phyloP scores from a whole-genome alignment of 1,284 basidiomycete species.

The Trametes pubescens region DNA sequence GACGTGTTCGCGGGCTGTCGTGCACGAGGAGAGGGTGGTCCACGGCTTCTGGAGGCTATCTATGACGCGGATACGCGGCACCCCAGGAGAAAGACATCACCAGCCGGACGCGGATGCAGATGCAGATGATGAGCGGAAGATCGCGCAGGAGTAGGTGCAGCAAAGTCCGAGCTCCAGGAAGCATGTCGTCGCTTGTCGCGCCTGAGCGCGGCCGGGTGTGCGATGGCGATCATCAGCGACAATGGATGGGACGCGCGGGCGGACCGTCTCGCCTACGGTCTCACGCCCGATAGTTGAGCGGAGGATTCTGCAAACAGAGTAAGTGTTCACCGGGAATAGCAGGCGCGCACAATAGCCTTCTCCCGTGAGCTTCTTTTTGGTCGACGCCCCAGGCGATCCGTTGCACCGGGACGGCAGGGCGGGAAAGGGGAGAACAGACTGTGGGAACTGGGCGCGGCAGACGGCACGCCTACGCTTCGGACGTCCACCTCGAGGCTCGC shows the following conservation, averaged over 20 bases:
- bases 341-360: conserved; percentile 9
- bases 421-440: background rate
- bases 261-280: conserved; percentile 4
- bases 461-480: conserved; percentile 10
- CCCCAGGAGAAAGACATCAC: conserved; percentile 3
- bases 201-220: background rate
- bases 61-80: conserved; percentile 4
- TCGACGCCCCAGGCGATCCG: background rate
- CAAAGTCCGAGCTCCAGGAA: conserved; percentile 8
- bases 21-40: background rate
- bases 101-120: background rate
- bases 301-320: conserved; percentile 12
- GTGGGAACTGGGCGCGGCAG: conserved; percentile 12
- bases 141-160: background rate
- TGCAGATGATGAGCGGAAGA: conserved; percentile 5
- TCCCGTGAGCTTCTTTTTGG: conserved; percentile 17
- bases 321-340: conserved; percentile 18
- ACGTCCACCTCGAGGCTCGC: conserved; percentile 21
- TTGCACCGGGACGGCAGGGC: conserved; percentile 1
- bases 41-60: conserved; percentile 7
- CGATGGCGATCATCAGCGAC: conserved; percentile 2
- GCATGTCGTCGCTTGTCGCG: conserved; percentile 2
- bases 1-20: conserved; percentile 8
- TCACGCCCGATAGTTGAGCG: conserved; percentile 3
- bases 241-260: conserved; percentile 6